Conservation (phyloP, 2,329 filamentous ascomycete genomes). For the Fusarium armeniacum region DNA sequence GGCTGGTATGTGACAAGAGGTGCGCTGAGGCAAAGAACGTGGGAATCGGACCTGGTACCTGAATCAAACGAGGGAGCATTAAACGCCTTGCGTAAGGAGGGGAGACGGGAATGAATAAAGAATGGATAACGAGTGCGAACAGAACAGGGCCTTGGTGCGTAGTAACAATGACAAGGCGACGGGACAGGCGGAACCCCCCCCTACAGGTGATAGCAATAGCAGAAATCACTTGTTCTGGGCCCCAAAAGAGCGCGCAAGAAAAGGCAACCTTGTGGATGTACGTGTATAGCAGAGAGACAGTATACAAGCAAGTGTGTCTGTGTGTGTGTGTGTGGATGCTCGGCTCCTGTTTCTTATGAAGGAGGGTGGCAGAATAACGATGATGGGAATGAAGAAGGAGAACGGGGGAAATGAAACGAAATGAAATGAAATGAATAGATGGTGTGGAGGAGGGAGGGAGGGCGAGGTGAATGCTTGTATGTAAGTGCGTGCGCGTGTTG, state of each 20-base stretch:
- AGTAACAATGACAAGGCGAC: constrained; percentile 18
- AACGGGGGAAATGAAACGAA: constrained; percentile 31
- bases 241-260: constrained; percentile 8
- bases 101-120: constrained; percentile 18
- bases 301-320: constrained; percentile 22
- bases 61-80: constrained; percentile 37
- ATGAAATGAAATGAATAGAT: constrained; percentile 17
- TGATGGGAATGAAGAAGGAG: constrained; percentile 38
- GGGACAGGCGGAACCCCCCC: constrained; percentile 27
- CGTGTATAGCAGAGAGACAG: constrained; percentile 12
- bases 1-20: constrained; percentile 42
- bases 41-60: constrained; percentile 38
- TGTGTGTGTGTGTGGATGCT: constrained; percentile 19
- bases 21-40: constrained; percentile 30
- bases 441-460: constrained; percentile 19
- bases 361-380: constrained; percentile 36
- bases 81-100: constrained; percentile 38
- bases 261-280: constrained; percentile 17
- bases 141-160: constrained; percentile 17
- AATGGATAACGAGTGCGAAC: constrained; percentile 12
- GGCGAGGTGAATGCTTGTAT: not conserved
- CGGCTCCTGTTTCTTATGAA: constrained; percentile 10
- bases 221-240: constrained; percentile 22
- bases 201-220: constrained; percentile 17
- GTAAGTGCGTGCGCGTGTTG: not conserved